Base-by-base conservation (phyloP, 2,329 filamentous ascomycete genomes). In the Calonectria naviculata region DNA sequence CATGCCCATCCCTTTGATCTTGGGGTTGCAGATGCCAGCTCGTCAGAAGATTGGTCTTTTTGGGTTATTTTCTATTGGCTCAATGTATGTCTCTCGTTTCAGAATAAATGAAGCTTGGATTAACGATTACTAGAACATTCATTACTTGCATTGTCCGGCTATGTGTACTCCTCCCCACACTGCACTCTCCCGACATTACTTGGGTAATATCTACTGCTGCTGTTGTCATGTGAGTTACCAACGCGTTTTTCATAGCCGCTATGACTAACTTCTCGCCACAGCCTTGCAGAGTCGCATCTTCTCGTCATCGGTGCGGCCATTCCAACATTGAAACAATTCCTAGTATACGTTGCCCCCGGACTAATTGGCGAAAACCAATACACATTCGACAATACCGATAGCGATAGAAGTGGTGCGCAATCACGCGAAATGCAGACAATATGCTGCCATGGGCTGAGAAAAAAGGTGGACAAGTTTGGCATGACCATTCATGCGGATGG, bases 11-110 rank as follows among this genome's bases (percentile, higher is more conserved):
- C 83, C 83, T 1, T 84, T 85, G 7, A 78, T 88, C 2, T 75
- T 84, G 38, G 80, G 78, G 17, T 74, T 88, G 1, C 83, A 85
- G 56, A 81, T 88, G 62, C 85, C 85, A 0, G 75, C 72, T 44
- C 83, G 82, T 47, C 85, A 87, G 64, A 88, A 87, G 74, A 58
- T 86, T 12, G 84, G 80, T 3, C 76, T 87, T 1, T 77, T 81
- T 1, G 74, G 81, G 2, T 81, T 87, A 29, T 86, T 88, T 54
- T 83, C 81, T 6, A 78, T 87, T 12, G 85, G 84, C 36, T 82
- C 72, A 2, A 21, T 63, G 60, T 63, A 24, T 24, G 60, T 24
- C 2, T 24, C n/a, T 17, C 13, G 26, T 31, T 15, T 3, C 5
- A 2, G 0, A 2, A 28, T 19, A 15, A 5, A 3, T 28, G 3